These are phyloP conservation scores for Cetradonia linearis DNA, from an alignment of 495 filamentous ascomycete genomes.

Conservation along the genomic window DNA sequence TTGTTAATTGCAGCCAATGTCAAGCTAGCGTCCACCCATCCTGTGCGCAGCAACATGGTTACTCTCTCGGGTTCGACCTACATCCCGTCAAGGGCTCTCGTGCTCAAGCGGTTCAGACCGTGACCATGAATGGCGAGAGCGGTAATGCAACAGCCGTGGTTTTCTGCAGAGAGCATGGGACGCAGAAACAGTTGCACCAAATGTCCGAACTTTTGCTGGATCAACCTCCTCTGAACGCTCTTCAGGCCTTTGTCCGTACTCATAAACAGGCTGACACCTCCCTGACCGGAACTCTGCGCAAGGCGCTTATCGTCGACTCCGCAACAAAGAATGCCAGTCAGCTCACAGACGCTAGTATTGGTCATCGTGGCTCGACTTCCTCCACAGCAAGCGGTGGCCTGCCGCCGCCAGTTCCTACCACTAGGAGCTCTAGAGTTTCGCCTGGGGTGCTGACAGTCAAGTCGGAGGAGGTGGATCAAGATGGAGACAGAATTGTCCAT, in stretches of 20 bases:
- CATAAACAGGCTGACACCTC: slow-evolving; percentile 92
- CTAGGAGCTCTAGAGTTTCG: slow-evolving; percentile 24
- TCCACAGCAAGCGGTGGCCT: slow-evolving; percentile 30
- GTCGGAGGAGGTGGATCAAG: slow-evolving; percentile 26
- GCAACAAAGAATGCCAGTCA: slow-evolving; percentile 32
- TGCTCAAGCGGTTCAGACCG: slow-evolving; percentile 59
- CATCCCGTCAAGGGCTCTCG: slow-evolving; percentile 81
- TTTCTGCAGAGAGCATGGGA: slow-evolving; percentile 79
- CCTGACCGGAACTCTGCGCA: slow-evolving; percentile 82
- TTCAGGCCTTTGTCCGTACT: slow-evolving; percentile 75
- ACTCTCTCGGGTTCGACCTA: slow-evolving; percentile 79
- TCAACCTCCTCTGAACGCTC: slow-evolving; percentile 48
- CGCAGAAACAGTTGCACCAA: slow-evolving; percentile 57
- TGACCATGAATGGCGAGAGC: slow-evolving; percentile 64
- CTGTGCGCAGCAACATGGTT: slow-evolving; percentile 77
- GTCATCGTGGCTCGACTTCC: slow-evolving; percentile 21
- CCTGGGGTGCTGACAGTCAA: slow-evolving; percentile 24
- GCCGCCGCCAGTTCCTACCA: slow-evolving; percentile 12
- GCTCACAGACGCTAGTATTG: slow-evolving; percentile 22
- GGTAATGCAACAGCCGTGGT: slow-evolving; percentile 69
- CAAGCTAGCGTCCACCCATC: slow-evolving; percentile 73
- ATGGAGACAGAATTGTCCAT: slow-evolving; percentile 25
- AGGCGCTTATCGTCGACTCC: slow-evolving; percentile 59
- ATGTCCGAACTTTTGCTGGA: slow-evolving; percentile 49
- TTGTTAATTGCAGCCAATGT: slow-evolving; percentile 74